These are phyloP conservation scores for Acanthamoeba lenticulata DNA, from an alignment of 208 protist genomes.

Conservation along the genomic window DNA sequence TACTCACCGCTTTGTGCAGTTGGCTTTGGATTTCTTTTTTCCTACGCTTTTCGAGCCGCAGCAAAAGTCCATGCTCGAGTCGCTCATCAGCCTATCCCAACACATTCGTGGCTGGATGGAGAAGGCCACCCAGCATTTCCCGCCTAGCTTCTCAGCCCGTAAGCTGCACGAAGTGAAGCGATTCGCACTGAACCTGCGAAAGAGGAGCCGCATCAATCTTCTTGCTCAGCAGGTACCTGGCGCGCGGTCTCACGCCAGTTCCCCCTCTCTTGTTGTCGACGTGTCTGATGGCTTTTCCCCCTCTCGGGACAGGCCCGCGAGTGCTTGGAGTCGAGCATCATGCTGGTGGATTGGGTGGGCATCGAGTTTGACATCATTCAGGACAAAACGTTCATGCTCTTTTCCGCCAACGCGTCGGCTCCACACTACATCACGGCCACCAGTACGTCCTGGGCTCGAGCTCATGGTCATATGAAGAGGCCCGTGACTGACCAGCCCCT, in stretches of 20 bases:
- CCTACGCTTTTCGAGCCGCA: conserved; percentile 23
- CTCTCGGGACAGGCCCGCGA: not conserved
- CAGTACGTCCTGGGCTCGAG: conserved; percentile 29
- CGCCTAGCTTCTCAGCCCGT: not conserved
- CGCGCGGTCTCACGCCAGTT: not conserved
- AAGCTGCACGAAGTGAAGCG: conserved; percentile 60
- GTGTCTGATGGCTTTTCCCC: not conserved
- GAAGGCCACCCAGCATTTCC: conserved; percentile 31
- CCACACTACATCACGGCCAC: conserved; percentile 24
- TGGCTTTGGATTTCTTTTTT: conserved; percentile 57
- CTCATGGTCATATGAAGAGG: not conserved
- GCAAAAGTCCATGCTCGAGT: not conserved
- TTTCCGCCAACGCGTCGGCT: not conserved
- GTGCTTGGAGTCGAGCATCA: not conserved
- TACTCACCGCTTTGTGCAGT: not conserved
- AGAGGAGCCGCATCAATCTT: conserved; percentile 45
- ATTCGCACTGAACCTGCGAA: conserved; percentile 40
- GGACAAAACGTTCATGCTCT: conserved; percentile 60
- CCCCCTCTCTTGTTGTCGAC: not conserved
- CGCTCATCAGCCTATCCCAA: conserved; percentile 6
- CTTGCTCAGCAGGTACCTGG: conserved; percentile 8
- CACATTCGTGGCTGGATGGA: conserved; percentile 25
- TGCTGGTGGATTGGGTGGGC: conserved; percentile 55
- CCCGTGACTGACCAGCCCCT: not conserved
- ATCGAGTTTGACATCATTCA: conserved; percentile 69